A percentile compares a stretch with the other conserved stretches of the same genome.
phyloP scores from a whole-genome alignment of 2,329 filamentous ascomycete species.

The Exophiala dermatitidis region DNA sequence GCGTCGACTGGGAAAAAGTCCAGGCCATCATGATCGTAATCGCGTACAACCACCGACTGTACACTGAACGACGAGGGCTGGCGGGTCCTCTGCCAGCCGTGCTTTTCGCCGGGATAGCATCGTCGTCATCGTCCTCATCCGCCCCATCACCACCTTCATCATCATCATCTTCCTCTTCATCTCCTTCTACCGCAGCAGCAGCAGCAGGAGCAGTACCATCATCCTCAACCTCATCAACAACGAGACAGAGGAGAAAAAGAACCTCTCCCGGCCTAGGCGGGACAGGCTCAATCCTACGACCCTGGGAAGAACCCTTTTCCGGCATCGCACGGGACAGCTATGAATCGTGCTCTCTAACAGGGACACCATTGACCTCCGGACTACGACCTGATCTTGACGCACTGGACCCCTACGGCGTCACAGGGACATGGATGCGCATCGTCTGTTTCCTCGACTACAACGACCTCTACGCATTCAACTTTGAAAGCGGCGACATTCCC shows the following conservation, averaged over 20 bases:
- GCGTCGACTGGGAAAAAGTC: constrained; percentile 72
- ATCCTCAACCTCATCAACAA: neutral
- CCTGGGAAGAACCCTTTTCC: constrained; percentile 25
- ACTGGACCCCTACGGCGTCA: constrained; percentile 63
- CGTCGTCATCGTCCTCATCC: neutral
- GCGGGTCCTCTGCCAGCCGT: constrained; percentile 1
- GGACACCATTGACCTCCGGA: constrained; percentile 26
- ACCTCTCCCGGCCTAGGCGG: neutral
- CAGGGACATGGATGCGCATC: constrained; percentile 65
- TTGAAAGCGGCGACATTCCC: constrained; percentile 42
- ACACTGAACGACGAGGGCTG: constrained; percentile 27
- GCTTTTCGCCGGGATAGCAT: neutral
- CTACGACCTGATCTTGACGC: constrained; percentile 37
- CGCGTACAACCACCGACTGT: constrained; percentile 52
- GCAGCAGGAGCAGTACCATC: neutral
- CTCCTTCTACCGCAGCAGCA: neutral
- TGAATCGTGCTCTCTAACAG: constrained; percentile 21
- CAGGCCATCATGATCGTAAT: constrained; percentile 67
- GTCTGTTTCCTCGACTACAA: constrained; percentile 55
- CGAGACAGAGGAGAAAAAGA: neutral
- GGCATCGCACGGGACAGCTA: constrained; percentile 27
- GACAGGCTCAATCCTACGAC: constrained; percentile 8
- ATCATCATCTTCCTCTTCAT: neutral
- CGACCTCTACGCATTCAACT: constrained; percentile 68
- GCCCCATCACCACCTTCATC: neutral